Evolutionary conservation across 2,329 filamentous ascomycete genomes (phyloP).

Genomic region (Fusarium brevicatenulatum): DNA sequence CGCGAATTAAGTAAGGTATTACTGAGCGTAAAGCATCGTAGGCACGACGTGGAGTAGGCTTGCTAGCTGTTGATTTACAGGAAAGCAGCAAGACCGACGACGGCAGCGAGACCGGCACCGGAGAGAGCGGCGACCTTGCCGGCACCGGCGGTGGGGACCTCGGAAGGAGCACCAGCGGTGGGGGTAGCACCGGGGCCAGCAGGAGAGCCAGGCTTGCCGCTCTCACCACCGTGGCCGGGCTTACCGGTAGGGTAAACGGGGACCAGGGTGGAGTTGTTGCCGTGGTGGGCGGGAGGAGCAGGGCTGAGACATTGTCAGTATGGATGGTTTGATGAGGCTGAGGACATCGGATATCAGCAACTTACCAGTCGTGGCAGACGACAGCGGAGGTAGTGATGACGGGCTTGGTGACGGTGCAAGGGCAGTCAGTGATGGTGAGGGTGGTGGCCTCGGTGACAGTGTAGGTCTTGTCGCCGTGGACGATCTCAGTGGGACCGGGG

Average conservation of each 20-base stretch:
- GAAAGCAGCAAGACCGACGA: conserved; percentile 68
- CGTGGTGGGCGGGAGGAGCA: conserved; percentile 43
- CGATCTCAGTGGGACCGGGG: conserved; percentile 72
- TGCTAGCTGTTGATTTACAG: conserved; percentile 62
- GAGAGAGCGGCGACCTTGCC: conserved; percentile 66
- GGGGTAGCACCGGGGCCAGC: conserved; percentile 43
- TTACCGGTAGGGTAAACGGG: conserved; percentile 33
- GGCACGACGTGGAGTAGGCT: conserved; percentile 51
- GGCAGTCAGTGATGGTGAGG: conserved; percentile 77
- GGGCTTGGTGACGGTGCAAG: conserved; percentile 73
- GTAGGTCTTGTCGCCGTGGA: conserved; percentile 73
- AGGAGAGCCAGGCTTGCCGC: conserved; percentile 8
- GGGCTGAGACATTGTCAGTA: conserved; percentile 35
- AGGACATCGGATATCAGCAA: neutral
- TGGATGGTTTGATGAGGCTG: conserved; percentile 3
- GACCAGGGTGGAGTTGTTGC: conserved; percentile 51
- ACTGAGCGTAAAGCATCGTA: conserved; percentile 55
- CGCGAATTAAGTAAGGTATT: conserved; percentile 52
- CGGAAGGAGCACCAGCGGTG: conserved; percentile 45
- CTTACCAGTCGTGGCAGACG: conserved; percentile 65
- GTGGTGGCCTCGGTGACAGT: conserved; percentile 75
- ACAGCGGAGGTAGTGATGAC: conserved; percentile 63
- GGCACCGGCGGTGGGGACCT: conserved; percentile 64
- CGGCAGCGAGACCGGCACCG: conserved; percentile 68
- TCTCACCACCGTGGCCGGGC: conserved; percentile 22